These are phyloP conservation scores for Quercus mongolica DNA, from an alignment of 306 rosid genomes.

Conservation along the genomic window DNA sequence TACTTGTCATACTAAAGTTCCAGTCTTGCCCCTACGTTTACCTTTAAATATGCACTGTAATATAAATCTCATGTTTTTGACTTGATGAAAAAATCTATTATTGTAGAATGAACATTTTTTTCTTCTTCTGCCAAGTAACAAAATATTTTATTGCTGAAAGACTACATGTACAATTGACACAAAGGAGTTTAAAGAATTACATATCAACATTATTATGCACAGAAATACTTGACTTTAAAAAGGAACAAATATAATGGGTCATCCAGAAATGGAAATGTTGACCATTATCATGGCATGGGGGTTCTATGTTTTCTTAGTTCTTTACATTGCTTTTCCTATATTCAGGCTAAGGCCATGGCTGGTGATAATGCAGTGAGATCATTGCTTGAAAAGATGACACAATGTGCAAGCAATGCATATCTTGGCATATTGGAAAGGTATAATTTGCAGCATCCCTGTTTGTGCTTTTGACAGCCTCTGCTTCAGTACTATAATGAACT, in stretches of 20 bases:
- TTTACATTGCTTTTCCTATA: conserved; percentile 21
- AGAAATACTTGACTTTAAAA: background rate
- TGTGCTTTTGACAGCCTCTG: background rate
- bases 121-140: no score
- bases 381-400: conserved; percentile 89
- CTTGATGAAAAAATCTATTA: background rate
- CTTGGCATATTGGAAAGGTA: conserved; percentile 92
- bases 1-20: background rate
- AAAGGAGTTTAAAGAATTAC: no score
- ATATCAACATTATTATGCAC: no score
- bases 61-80: background rate
- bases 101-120: background rate
- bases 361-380: conserved; percentile 90
- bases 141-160: no score
- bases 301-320: background rate
- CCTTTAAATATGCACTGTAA: background rate
- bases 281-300: background rate
- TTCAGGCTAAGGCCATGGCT: conserved; percentile 99
- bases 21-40: background rate
- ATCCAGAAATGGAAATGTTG: background rate
- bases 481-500: background rate
- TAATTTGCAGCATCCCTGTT: conserved; percentile 2
- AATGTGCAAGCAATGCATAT: conserved; percentile 91
- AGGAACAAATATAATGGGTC: background rate
- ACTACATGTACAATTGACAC: no score